Evolutionary conservation across 2,329 filamentous ascomycete genomes (phyloP), one percentile per base, ranked within the genome.

Genomic region (Claviceps digitariae): DNA sequence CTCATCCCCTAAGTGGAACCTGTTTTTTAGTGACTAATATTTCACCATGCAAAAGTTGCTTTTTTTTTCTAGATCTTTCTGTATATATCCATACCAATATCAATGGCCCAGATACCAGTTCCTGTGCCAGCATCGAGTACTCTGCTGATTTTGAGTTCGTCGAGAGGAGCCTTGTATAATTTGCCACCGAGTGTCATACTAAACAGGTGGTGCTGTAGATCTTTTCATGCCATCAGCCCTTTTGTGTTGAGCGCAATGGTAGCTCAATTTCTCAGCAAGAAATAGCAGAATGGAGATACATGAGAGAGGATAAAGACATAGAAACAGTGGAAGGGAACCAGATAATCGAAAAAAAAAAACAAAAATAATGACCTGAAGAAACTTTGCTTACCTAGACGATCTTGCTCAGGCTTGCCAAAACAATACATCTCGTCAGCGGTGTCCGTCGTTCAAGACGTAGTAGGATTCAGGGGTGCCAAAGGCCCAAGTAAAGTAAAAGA

Each of bases 51-150:
- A 34, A 34, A n/a, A n/a, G n/a, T n/a, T n/a, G 31, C 31, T 10
- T 34, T 34, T 34, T 9, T 10, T 34, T 10, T 34, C 5, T 1
- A 9, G 7, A 9, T 34, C 31, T 34, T 34, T 34, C n/a, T n/a
- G n/a, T n/a, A n/a, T 34, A 10, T 34, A 12, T 4, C 9, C 1
- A 13, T 56, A 64, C 63, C 72, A 57, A 75, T 69, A 53, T 76
- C 74, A 10, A 76, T 69, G 4, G 68, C 67, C 69, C 70, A 72
- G 9, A 67, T 62, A 20, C 73, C 73, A 2, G 74, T 77, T 0
- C 74, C 74, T 1, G 72, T 75, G n/a, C 74, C 74, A 27, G 74
- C 59, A 59, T 78, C 75, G 1, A 78, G 63, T 8, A 70, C 63
- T 4, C 62, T 64, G 6, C 55, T 50, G 12, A 65, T 48, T 1